Evolutionary conservation across 345 rosid genomes (phyloP).

Genomic region (Hibiscus mutabilis): DNA sequence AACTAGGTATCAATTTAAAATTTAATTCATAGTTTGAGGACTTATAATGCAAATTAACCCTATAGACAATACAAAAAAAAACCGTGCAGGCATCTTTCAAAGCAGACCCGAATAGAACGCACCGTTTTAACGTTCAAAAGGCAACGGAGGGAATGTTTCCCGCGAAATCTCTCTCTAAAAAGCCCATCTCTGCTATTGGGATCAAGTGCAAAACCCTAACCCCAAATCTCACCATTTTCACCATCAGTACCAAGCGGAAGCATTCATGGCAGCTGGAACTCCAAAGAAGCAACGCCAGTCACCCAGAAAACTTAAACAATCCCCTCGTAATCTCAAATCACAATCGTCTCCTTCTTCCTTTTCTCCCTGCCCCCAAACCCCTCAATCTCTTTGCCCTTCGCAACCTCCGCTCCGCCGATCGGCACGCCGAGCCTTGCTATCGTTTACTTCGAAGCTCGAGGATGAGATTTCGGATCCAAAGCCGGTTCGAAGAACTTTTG

Average conservation of each 20-base stretch:
- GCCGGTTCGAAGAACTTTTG: background rate
- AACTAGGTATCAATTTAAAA: too few relatives aligned
- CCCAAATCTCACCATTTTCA: background rate
- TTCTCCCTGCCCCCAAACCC: background rate
- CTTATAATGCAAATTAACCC: too few relatives aligned
- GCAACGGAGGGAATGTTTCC: constrained; percentile 26
- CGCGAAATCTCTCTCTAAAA: constrained; percentile 27
- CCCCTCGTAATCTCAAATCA: background rate
- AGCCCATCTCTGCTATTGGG: too few relatives aligned
- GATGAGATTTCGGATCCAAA: too few relatives aligned
- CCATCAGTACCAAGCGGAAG: background rate
- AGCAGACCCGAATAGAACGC: background rate
- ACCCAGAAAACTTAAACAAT: constrained; percentile 1
- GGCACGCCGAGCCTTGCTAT: constrained; percentile 4
- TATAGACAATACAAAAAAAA: too few relatives aligned
- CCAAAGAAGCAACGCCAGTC: constrained; percentile 2
- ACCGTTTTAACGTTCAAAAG: background rate
- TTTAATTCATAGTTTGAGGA: too few relatives aligned
- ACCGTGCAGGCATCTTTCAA: too few relatives aligned
- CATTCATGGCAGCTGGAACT: background rate
- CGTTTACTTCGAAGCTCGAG: too few relatives aligned
- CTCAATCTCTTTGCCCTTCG: constrained; percentile 1
- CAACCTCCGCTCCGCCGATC: constrained; percentile 34
- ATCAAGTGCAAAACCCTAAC: background rate
- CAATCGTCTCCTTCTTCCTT: background rate